Evolutionary conservation across 2,329 filamentous ascomycete genomes (phyloP), one percentile per base, ranked within the genome.

Genomic region (Talaromyces sp.): DNA sequence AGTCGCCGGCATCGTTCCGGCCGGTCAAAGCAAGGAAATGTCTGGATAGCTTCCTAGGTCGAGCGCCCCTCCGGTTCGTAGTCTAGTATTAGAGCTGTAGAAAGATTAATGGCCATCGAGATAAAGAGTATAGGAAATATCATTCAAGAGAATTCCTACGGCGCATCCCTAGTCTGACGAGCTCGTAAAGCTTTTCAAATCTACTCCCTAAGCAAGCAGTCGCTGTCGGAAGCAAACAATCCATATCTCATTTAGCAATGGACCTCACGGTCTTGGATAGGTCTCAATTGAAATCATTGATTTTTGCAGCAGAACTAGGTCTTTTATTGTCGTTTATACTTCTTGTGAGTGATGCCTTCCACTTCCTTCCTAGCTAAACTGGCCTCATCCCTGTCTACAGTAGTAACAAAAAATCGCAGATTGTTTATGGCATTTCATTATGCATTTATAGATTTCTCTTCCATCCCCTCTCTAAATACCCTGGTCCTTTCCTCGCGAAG

Each of bases 401-500:
- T 35, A 11, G 35, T 54, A 24, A 31, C n/a, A 31, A 6, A 22
- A 54, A 9, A 24, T 13, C 33, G 35, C 50, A 56, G 50, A 35
- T 33, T 56, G 8, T 56, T 11, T 56, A 56, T 56, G 50, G 50
- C 24, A 13, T 31, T 56, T 56, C 50, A 56, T 6, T 56, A 56
- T 56, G 22, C 35, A 24, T 35, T 27, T 27, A 33, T 14, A 16
- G 27, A n/a, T 31, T 56, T 58, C 22, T 58, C 8, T 41, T 58
- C 33, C 54, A 58, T 22, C 31, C 54, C 39, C 33, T 58, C 10
- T 37, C 64, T 22, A 60, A 57, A 31, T 66, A 66, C 14, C 66
- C 66, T 13, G 66, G 66, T n/a, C 66, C 64, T 14, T 45, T 62
- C 11, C 39, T 67, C 6, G 64, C 60, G n/a, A 66, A 58, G 35